Base-by-base conservation (phyloP, 1,139 yeast genomes). In the Yamadazyma buinensis region DNA sequence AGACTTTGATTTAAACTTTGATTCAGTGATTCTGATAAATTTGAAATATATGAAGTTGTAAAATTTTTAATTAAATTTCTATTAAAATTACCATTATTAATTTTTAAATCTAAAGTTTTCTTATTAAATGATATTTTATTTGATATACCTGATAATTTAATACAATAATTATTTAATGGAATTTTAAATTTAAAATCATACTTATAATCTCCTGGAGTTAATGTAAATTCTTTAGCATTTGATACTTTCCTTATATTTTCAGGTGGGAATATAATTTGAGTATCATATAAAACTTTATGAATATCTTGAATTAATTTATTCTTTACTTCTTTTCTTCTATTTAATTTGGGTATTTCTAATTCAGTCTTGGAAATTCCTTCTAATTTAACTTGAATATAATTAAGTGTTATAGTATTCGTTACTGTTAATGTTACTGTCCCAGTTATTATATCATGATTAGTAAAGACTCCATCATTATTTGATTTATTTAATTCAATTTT, bases 241-340 rank as follows among this genome's bases (percentile, higher is more conserved):
- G 77, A 64, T 2, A 71, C 75, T 28, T 62, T 51, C 10, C 76
- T 57, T 19, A 79, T 64, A 34, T 77, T 75, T 20, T 58, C 63
- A 0, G 86, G 83, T 0, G 87, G 86, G 44, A 80, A 80, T 18
- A 80, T 80, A 1, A 77, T 67, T 29, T 54, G 42, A 0, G 80
- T 69, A 37, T 75, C 75, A 44, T 79, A 79, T 28, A 80, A 59
- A 12, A 80, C 64, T 44, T 72, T 71, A 54, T 80, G 86, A 12
- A 59, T 56, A 48, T 79, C 85, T 25, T 44, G 53, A 2, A 66
- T 39, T 2, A 51, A 26, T 31, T 52, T 55, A 14, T 58, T 58
- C 35, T 49, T 51, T 43, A 41, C 41, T 29, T 32, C 50, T 47
- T 34, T 36, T 35, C 32, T 48, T 12, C 27, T 35, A 3, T 38